phyloP scores from a whole-genome alignment of 1,284 basidiomycete species.

The Anthracocystis walkeri region DNA sequence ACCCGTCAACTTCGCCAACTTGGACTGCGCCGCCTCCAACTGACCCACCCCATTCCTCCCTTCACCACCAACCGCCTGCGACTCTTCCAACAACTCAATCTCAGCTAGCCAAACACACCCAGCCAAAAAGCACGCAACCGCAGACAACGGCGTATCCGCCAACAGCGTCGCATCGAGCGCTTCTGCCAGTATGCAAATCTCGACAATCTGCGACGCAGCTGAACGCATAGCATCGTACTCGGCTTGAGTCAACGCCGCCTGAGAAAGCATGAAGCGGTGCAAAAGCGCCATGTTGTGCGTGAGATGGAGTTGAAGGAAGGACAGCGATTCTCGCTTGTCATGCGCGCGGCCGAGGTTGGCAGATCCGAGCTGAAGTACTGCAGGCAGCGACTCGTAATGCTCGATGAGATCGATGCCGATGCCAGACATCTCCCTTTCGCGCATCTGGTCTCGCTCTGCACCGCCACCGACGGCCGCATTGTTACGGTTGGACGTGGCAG shows the following conservation, averaged over 20 bases:
- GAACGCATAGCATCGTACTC: constrained; percentile 35
- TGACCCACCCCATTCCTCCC: constrained; percentile 3
- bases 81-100: constrained; percentile 26
- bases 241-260: constrained; percentile 18
- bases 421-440: constrained; percentile 24
- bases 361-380: constrained; percentile 23
- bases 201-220: constrained; percentile 30
- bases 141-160: constrained; percentile 34
- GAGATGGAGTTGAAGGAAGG: constrained; percentile 45
- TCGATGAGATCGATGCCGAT: constrained; percentile 34
- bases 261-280: constrained; percentile 25
- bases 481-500: neutral
- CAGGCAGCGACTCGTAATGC: constrained; percentile 39
- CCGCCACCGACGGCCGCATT: neutral
- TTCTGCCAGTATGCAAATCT: constrained; percentile 36
- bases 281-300: constrained; percentile 39
- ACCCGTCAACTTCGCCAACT: constrained; percentile 16
- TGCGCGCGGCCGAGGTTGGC: constrained; percentile 29
- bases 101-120: constrained; percentile 33
- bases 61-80: constrained; percentile 5
- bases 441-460: constrained; percentile 9
- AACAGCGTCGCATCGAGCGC: constrained; percentile 24
- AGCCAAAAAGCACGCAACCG: constrained; percentile 28
- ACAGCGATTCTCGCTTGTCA: constrained; percentile 29
- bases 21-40: constrained; percentile 14